Evolutionary conservation across 2,329 filamentous ascomycete species (phyloP).

Genomic region (Arthrinium phaeospermum): DNA sequence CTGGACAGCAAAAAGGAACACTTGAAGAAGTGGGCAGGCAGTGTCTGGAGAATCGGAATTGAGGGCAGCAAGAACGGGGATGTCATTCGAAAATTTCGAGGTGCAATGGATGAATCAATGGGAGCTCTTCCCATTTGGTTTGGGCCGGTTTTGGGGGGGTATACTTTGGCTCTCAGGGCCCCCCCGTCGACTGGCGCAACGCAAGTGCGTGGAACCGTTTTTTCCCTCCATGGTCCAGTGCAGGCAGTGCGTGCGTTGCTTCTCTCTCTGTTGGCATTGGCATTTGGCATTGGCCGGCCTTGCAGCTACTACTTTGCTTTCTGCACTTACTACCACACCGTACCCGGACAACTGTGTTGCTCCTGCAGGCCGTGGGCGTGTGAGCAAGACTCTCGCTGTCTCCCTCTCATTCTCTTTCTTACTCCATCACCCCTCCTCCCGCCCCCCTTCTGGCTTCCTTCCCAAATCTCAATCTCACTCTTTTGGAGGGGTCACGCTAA

Average conservation of each 20-base stretch:
- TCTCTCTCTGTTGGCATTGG: neutral
- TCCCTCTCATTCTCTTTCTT: slow-evolving; percentile 7
- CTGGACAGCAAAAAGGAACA: slow-evolving; percentile 18
- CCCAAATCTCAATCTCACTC: slow-evolving; percentile 14
- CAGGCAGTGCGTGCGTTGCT: slow-evolving; percentile 6
- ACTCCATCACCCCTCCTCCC: neutral
- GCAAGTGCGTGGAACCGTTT: slow-evolving; percentile 14
- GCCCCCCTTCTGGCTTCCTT: neutral
- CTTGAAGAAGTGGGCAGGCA: slow-evolving; percentile 7
- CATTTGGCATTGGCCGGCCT: slow-evolving; percentile 10
- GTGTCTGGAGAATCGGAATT: slow-evolving; percentile 7
- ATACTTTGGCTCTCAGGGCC: slow-evolving; percentile 17
- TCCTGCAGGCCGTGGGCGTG: neutral
- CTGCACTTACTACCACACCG: neutral
- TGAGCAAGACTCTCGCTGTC: neutral
- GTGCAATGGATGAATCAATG: slow-evolving; percentile 16
- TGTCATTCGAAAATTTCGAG: slow-evolving; percentile 21
- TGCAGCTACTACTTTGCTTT: neutral
- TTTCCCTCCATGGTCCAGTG: neutral
- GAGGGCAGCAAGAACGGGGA: slow-evolving; percentile 18
- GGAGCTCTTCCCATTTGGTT: slow-evolving; percentile 9
- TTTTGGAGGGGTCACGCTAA: slow-evolving; percentile 18
- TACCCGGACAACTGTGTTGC: neutral
- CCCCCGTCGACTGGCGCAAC: slow-evolving; percentile 5
- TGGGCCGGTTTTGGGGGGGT: slow-evolving; percentile 7